A percentile compares a stretch with the other conserved stretches of the same genome.
These are phyloP conservation scores for Chlorophyllum brunneum DNA, from an alignment of 768 basidiomycete genomes.

Conservation along the genomic window DNA sequence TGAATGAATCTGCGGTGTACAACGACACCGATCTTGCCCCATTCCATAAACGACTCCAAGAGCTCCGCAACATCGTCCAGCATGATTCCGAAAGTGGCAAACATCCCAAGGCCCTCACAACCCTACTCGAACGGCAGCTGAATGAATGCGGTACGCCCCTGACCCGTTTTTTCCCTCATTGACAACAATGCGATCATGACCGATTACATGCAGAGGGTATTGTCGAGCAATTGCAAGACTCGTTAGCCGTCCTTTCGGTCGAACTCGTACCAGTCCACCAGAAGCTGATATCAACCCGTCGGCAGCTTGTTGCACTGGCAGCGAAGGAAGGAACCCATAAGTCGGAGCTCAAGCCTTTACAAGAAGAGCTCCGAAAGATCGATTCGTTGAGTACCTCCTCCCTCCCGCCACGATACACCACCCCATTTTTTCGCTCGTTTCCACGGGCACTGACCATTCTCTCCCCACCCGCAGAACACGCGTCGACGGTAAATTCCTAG, in stretches of 20 bases:
- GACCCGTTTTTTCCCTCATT: background rate
- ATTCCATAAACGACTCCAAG: slow-evolving; percentile 76
- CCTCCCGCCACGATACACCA: too few species aligned
- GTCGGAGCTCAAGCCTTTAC: slow-evolving; percentile 82
- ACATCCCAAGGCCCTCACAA: slow-evolving; percentile 84
- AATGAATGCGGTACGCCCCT: slow-evolving; percentile 84
- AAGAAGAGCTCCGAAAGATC: slow-evolving; percentile 92
- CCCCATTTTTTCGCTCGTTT: too few species aligned
- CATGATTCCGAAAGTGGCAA: slow-evolving; percentile 77
- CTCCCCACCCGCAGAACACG: slow-evolving; percentile 69
- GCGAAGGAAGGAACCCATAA: slow-evolving; percentile 85
- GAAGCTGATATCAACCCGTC: slow-evolving; percentile 79
- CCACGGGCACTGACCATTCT: too few species aligned
- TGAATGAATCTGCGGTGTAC: slow-evolving; percentile 95
- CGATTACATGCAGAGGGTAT: slow-evolving; percentile 57
- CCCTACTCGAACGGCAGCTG: slow-evolving; percentile 85
- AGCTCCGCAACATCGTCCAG: slow-evolving; percentile 83
- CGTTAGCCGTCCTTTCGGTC: slow-evolving; percentile 80
- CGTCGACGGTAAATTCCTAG: slow-evolving; percentile 94
- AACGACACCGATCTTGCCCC: slow-evolving; percentile 88
- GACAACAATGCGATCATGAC: slow-evolving; percentile 1
- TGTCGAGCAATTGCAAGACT: slow-evolving; percentile 75
- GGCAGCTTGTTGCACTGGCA: slow-evolving; percentile 84
- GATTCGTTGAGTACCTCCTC: slow-evolving; percentile 86
- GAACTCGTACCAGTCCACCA: slow-evolving; percentile 93